Evolutionary conservation across 1,139 yeast species (phyloP).

Genomic region (Debaryomyces subglobosus): DNA sequence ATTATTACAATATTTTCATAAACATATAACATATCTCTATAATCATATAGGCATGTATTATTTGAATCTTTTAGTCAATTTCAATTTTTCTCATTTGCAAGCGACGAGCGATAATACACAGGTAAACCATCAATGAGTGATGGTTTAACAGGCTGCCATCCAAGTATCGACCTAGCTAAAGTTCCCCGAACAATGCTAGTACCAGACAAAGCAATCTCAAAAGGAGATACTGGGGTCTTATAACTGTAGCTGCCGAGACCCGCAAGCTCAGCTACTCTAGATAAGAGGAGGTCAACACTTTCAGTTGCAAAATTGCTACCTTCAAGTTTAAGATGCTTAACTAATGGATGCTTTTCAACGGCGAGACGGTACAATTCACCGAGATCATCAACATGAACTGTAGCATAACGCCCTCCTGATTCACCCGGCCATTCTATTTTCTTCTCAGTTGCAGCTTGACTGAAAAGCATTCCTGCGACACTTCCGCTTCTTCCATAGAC

Average conservation of each 20-base stretch:
- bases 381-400: conserved; percentile 9
- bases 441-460: conserved; percentile 1
- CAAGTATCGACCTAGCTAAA: conserved; percentile 6
- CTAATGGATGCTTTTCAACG: conserved; percentile 7
- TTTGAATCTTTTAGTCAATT: neutral
- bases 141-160: conserved; percentile 8
- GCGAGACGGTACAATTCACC: conserved; percentile 9
- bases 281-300: conserved; percentile 7
- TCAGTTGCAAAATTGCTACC: conserved; percentile 8
- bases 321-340: conserved; percentile 7
- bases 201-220: conserved; percentile 9
- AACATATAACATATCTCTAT: no score
- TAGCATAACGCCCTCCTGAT: conserved; percentile 8
- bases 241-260: neutral
- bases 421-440: conserved; percentile 9
- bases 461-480: conserved; percentile 7
- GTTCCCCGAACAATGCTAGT: conserved; percentile 8
- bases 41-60: no score
- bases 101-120: conserved; percentile 1
- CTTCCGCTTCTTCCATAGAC: conserved; percentile 8
- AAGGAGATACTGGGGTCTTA: conserved; percentile 2
- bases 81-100: neutral
- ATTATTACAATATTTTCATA: no score
- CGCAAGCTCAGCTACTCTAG: conserved; percentile 2
- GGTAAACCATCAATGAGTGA: conserved; percentile 10